These are phyloP conservation scores for Suillus spraguei DNA, from an alignment of 768 basidiomycete genomes.

Conservation along the genomic window DNA sequence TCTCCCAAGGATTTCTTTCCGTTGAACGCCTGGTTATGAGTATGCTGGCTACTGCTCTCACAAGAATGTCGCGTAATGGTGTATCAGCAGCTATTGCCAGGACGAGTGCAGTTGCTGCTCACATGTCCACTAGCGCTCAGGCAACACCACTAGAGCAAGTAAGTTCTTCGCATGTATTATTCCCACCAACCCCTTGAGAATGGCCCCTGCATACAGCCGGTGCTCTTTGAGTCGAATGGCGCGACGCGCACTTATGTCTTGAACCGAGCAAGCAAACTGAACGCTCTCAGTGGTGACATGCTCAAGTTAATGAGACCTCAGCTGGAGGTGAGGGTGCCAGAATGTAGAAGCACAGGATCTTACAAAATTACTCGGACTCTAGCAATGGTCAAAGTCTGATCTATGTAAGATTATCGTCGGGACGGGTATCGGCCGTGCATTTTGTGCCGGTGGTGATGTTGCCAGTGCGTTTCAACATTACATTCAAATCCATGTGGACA, in stretches of 20 bases:
- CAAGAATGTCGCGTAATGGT: constrained; percentile 33
- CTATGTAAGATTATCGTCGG: constrained; percentile 75
- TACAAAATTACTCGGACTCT: constrained; percentile 13
- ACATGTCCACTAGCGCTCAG: constrained; percentile 34
- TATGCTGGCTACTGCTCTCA: constrained; percentile 30
- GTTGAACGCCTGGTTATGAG: constrained; percentile 1
- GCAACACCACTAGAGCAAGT: constrained; percentile 28
- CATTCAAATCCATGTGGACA: constrained; percentile 7
- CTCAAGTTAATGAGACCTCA: constrained; percentile 67
- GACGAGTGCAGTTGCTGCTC: constrained; percentile 34
- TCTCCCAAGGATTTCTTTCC: not conserved
- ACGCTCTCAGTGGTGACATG: constrained; percentile 83
- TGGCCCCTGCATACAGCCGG: constrained; percentile 39
- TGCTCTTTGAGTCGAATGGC: constrained; percentile 70
- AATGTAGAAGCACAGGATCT: constrained; percentile 7
- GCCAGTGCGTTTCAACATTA: constrained; percentile 56
- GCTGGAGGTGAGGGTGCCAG: constrained; percentile 64
- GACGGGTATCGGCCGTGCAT: constrained; percentile 71
- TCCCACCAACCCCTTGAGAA: constrained; percentile 3
- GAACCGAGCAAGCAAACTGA: constrained; percentile 79
- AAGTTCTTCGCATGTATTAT: constrained; percentile 3
- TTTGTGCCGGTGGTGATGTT: constrained; percentile 96
- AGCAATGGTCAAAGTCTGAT: constrained; percentile 79
- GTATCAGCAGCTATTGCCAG: constrained; percentile 31
- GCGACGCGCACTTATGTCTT: constrained; percentile 71